A percentile compares a stretch with the other conserved stretches of the same genome.
phyloP scores from a whole-genome alignment of 164 flowering plant species.

The Liriodendron chinense region DNA sequence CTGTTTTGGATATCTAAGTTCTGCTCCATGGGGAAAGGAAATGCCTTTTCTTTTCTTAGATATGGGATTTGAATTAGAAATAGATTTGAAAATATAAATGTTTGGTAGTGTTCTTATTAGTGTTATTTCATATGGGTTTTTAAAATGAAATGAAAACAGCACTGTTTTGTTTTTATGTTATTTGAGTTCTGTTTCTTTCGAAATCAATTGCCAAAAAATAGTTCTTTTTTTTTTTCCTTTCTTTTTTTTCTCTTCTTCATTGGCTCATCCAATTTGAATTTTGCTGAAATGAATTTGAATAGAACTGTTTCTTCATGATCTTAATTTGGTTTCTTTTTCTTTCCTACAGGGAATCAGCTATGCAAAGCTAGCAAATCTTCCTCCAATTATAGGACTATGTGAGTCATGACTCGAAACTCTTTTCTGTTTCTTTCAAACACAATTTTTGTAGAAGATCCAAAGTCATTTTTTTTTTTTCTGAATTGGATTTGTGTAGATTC shows the following conservation, averaged over 20 bases:
- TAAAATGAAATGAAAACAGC: neutral
- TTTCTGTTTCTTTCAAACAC: neutral
- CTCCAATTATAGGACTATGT: conserved; percentile 66
- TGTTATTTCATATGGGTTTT: neutral
- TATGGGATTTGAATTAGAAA: too few relatives aligned
- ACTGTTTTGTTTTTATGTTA: neutral
- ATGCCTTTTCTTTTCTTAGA: too few relatives aligned
- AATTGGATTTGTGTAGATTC: conserved; percentile 42
- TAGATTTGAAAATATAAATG: too few relatives aligned
- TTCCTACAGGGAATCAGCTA: conserved; percentile 57
- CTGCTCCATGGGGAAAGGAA: neutral
- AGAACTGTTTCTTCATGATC: neutral
- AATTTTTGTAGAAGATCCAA: neutral
- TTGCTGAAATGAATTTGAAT: neutral
- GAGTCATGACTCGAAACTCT: conserved; percentile 16
- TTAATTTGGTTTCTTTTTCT: neutral
- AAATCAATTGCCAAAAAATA: too few relatives aligned
- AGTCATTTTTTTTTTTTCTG: neutral
- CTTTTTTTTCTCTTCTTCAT: neutral
- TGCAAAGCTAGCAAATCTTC: conserved; percentile 62
- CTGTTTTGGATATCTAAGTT: neutral
- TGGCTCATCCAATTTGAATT: neutral
- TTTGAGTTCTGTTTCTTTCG: neutral
- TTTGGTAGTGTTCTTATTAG: neutral
- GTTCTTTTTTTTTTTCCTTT: too few relatives aligned